Evolutionary conservation across 352 stramenopile genomes (phyloP), one percentile per base, ranked within the genome.

Genomic region (Phytophthora idaei): DNA sequence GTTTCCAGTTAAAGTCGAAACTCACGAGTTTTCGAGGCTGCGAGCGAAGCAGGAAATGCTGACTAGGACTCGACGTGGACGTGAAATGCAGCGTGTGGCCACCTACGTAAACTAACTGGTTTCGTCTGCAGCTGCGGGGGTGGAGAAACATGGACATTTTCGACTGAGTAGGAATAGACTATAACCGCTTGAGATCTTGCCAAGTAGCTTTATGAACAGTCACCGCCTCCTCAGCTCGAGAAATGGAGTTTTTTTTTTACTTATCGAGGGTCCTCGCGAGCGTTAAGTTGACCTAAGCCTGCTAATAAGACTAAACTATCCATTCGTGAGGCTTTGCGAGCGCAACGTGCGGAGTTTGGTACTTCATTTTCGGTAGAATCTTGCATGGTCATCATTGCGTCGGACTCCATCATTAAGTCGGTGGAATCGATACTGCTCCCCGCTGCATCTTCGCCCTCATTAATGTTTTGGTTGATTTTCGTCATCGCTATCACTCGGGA

Each of bases 51-150:
- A 94, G 57, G 39, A 92, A 89, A 61, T 92, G 81, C 57, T 94
- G 85, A 46, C 71, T 78, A 56, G 77, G 71, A 28, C 73, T 89
- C 1, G 77, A 67, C 0, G 80, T 90, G 10, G 81, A 92, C 42
- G 80, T 84, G 70, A 94, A 93, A 57, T 85, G 78, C 49, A 94
- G 69, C 27, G 75, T 65, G 60, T 92, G 90, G 11, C 85, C 87
- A 15, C 76, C 81, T 12, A 82, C 74, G 29, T 76, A 78, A 59
- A 83, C 80, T 2, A 92, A 58, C 32, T 93, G 68, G 83, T 72
- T 57, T 93, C 83, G 61, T 94, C 83, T 51, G 76, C 80, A 94
- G 76, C 45, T 90, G 77, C 41, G 93, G 52, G 48, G 70, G 57
- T 41, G 67, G 57, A 7, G 59, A 54, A 34, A 67, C 28, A 94